Conservation (phyloP, 768 basidiomycete species). For the Pilatotrama ljubarskyi region DNA sequence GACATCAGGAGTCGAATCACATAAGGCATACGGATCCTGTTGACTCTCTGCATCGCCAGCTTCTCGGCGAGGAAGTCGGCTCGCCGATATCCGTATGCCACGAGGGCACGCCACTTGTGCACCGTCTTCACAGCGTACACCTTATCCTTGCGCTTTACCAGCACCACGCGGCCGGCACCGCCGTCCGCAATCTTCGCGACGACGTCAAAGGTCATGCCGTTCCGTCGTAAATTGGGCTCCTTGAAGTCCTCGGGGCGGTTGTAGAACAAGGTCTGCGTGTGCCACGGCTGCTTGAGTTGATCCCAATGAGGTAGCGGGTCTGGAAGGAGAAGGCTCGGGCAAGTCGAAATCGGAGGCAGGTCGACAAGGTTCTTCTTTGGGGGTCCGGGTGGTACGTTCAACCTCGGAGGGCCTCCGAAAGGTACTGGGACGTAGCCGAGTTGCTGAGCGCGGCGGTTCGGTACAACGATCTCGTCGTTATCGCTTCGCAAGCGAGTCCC, state of each 20-base stretch:
- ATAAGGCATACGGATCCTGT: not conserved
- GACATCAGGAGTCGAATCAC: not conserved
- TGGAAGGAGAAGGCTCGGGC: too few relatives aligned
- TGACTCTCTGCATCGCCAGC: conserved; percentile 1
- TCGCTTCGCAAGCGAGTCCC: not conserved
- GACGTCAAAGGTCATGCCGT: not conserved
- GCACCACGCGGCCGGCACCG: not conserved
- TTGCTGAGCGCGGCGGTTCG: not conserved
- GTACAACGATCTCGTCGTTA: not conserved
- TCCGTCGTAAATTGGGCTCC: not conserved
- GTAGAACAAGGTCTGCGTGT: too few relatives aligned
- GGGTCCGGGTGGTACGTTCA: too few relatives aligned
- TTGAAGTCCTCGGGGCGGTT: not conserved
- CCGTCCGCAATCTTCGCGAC: not conserved
- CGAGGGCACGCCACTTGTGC: not conserved
- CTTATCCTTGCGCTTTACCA: not conserved
- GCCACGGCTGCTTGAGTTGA: too few relatives aligned
- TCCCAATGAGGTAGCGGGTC: too few relatives aligned
- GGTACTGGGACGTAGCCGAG: too few relatives aligned
- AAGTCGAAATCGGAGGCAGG: too few relatives aligned
- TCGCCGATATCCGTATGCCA: not conserved
- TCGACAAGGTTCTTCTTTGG: too few relatives aligned
- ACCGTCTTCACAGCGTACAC: conserved; percentile 8
- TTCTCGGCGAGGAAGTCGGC: not conserved
- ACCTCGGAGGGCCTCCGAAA: too few relatives aligned